phyloP scores from a whole-genome alignment of 768 basidiomycete species.

The Boletus rubroflammeus region DNA sequence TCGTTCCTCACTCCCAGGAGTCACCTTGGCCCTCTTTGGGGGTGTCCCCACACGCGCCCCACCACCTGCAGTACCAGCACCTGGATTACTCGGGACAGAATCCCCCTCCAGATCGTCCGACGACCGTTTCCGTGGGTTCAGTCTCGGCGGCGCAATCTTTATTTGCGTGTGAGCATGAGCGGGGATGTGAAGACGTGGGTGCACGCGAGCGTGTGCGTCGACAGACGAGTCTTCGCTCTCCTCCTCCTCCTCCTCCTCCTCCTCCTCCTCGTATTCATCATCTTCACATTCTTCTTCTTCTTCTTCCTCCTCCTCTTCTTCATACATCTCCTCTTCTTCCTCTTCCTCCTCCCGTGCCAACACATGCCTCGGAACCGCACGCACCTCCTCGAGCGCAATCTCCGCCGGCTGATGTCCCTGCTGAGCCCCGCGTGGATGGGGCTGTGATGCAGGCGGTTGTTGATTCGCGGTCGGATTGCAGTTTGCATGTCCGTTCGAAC shows the following conservation, averaged over 20 bases:
- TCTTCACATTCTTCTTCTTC: conserved; percentile 21
- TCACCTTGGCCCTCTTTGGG: conserved; percentile 38
- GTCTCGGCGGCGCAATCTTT: conserved; percentile 11
- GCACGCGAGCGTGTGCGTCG: conserved; percentile 3
- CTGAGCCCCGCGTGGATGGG: background rate
- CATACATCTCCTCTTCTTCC: conserved; percentile 22
- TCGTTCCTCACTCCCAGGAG: conserved; percentile 6
- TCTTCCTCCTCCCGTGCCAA: conserved; percentile 29
- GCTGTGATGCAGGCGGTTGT: conserved; percentile 1
- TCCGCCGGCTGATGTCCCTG: conserved; percentile 15
- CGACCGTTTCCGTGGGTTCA: conserved; percentile 34
- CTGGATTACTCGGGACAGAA: background rate
- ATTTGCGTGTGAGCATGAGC: background rate
- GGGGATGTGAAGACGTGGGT: conserved; percentile 7
- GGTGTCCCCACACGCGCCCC: conserved; percentile 32
- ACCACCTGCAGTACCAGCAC: background rate
- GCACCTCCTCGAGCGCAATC: conserved; percentile 28
- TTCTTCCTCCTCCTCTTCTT: conserved; percentile 27
- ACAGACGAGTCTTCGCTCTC: conserved; percentile 25
- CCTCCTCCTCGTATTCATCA: conserved; percentile 27
- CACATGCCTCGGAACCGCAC: conserved; percentile 13
- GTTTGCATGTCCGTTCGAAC: conserved; percentile 1
- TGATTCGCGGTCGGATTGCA: background rate
- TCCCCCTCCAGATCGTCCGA: conserved; percentile 38
- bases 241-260: conserved; percentile 31